Conservation (phyloP, 2,329 filamentous ascomycete genomes). For the Penicillium sp. region DNA sequence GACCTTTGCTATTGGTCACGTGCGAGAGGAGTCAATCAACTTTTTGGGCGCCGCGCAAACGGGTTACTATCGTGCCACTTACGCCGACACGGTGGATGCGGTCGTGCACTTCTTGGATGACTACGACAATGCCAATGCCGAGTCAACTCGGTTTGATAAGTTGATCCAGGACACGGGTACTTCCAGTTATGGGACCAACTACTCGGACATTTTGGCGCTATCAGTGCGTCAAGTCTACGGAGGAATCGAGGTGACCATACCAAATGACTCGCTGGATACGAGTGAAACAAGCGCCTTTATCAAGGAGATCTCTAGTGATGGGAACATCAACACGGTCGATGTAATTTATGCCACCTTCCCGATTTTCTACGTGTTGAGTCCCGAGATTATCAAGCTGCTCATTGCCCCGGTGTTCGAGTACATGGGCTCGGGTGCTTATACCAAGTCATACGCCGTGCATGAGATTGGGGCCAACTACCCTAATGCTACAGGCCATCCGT, state of each 20-base stretch:
- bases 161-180: slow-evolving; percentile 29
- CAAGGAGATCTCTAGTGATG: slow-evolving; percentile 51
- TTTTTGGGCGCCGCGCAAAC: slow-evolving; percentile 44
- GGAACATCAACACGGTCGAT: slow-evolving; percentile 50
- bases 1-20: slow-evolving; percentile 49
- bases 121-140: slow-evolving; percentile 40
- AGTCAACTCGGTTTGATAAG: slow-evolving; percentile 40
- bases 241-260: slow-evolving; percentile 46
- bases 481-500: slow-evolving; percentile 45
- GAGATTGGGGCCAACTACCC: slow-evolving; percentile 46
- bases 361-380: slow-evolving; percentile 48
- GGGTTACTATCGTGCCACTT: slow-evolving; percentile 44
- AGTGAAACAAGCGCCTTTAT: slow-evolving; percentile 40
- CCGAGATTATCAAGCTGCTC: slow-evolving; percentile 48
- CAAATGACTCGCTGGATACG: slow-evolving; percentile 39
- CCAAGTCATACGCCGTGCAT: slow-evolving; percentile 43
- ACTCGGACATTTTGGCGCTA: slow-evolving; percentile 46
- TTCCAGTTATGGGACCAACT: slow-evolving; percentile 39
- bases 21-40: slow-evolving; percentile 45
- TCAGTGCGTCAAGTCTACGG: slow-evolving; percentile 49
- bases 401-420: slow-evolving; percentile 51
- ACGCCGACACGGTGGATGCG: slow-evolving; percentile 37
- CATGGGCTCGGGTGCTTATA: slow-evolving; percentile 41
- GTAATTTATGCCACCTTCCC: slow-evolving; percentile 50
- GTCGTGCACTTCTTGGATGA: slow-evolving; percentile 47